Evolutionary conservation across 176 grass and related monocot genomes (phyloP).

Genomic region (Luzula sylvatica): DNA sequence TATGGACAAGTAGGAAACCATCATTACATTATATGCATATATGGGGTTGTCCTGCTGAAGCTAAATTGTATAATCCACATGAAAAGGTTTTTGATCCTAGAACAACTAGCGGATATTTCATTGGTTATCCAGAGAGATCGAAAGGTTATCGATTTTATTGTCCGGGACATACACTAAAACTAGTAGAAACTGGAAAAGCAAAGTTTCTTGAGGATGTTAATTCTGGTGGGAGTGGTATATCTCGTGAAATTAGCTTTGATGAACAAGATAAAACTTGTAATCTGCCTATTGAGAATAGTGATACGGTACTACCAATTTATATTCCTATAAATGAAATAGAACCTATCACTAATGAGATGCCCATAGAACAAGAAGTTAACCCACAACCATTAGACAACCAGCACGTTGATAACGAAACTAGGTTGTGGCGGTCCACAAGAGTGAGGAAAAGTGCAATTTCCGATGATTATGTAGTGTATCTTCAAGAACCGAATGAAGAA

Average conservation of each 20-base stretch:
- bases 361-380: too few relatives aligned
- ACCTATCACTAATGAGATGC: too few relatives aligned
- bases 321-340: neutral
- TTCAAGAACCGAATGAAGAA: neutral
- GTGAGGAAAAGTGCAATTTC: neutral
- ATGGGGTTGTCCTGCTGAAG: neutral
- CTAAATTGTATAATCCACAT: neutral
- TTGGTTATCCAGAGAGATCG: neutral
- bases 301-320: neutral
- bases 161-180: too few relatives aligned
- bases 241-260: too few relatives aligned
- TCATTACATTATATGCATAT: neutral
- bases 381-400: too few relatives aligned
- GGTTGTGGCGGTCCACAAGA: neutral
- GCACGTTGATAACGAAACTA: too few relatives aligned
- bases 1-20: neutral
- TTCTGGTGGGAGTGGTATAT: too few relatives aligned
- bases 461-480: constrained; percentile 14
- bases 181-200: too few relatives aligned
- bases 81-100: neutral
- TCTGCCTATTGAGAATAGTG: too few relatives aligned
- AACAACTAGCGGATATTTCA: neutral
- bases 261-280: too few relatives aligned
- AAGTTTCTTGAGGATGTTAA: too few relatives aligned
- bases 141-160: too few relatives aligned